These are phyloP conservation scores for Coniosporium apollinis DNA, from an alignment of 495 filamentous ascomycete genomes.

Conservation along the genomic window DNA sequence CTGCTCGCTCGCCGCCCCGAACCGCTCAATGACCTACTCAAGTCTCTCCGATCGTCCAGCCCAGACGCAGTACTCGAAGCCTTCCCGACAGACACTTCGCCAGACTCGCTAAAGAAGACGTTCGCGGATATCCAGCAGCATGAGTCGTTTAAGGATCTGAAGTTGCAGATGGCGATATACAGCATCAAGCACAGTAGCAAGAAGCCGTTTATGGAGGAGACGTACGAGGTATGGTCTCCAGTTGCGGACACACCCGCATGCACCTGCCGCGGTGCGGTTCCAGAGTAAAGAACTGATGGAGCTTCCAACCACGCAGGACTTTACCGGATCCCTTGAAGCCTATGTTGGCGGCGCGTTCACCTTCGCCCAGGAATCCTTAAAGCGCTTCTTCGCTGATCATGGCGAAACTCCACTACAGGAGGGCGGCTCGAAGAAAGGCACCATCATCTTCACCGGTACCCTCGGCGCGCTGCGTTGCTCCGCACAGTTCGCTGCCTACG, in stretches of 20 bases:
- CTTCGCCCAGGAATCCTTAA: conserved; percentile 28
- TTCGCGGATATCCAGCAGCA: conserved; percentile 28
- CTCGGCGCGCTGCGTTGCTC: conserved; percentile 28
- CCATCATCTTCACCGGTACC: conserved; percentile 32
- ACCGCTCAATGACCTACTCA: conserved; percentile 22
- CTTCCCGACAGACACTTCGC: conserved; percentile 30
- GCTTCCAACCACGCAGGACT: conserved; percentile 7
- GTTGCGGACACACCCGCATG: too few species aligned
- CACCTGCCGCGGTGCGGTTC: too few species aligned
- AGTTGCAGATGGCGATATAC: conserved; percentile 28
- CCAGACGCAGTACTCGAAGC: conserved; percentile 25
- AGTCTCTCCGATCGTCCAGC: conserved; percentile 19
- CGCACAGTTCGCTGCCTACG: conserved; percentile 30
- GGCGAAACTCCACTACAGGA: conserved; percentile 20
- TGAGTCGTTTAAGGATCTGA: conserved; percentile 25
- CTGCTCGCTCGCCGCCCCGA: conserved; percentile 28
- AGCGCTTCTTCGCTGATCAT: conserved; percentile 28
- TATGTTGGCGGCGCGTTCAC: conserved; percentile 33
- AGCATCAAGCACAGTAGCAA: conserved; percentile 29
- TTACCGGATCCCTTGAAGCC: conserved; percentile 23
- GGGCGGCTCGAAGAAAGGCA: conserved; percentile 29
- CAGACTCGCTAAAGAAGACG: conserved; percentile 19
- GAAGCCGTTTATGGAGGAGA: conserved; percentile 33
- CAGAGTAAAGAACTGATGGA: neutral
- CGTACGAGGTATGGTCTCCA: too few species aligned